These are phyloP conservation scores for Ascochyta fabae DNA, from an alignment of 2,329 filamentous ascomycete genomes.

Conservation along the genomic window DNA sequence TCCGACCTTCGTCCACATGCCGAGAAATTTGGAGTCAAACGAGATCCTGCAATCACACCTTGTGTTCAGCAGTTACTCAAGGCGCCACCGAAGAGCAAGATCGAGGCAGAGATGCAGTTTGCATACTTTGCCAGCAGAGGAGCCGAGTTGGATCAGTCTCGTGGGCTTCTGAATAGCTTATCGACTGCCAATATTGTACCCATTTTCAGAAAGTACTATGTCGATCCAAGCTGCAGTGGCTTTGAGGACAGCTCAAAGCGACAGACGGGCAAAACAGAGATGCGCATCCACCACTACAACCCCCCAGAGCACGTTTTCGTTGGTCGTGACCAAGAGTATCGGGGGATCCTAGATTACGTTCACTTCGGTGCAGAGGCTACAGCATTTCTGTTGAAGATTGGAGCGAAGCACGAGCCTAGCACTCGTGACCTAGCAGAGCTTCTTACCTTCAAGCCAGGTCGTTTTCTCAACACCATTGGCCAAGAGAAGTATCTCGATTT, in stretches of 20 bases:
- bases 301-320: slow-evolving; percentile 80
- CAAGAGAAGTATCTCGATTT: slow-evolving; percentile 87
- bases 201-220: slow-evolving; percentile 43
- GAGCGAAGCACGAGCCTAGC: slow-evolving; percentile 89
- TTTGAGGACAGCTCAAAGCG: slow-evolving; percentile 43
- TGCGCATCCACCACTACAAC: slow-evolving; percentile 60
- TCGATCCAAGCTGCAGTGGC: slow-evolving; percentile 38
- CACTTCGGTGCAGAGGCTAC: slow-evolving; percentile 91
- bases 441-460: slow-evolving; percentile 82
- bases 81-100: slow-evolving; percentile 71
- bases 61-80: slow-evolving; percentile 77
- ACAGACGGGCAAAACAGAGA: slow-evolving; percentile 43
- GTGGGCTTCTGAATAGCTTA: slow-evolving; percentile 32
- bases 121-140: slow-evolving; percentile 82
- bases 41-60: slow-evolving; percentile 77
- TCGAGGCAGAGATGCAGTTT: slow-evolving; percentile 75
- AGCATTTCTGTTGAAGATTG: slow-evolving; percentile 83
- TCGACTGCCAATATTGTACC: slow-evolving; percentile 48
- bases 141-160: slow-evolving; percentile 67
- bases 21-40: slow-evolving; percentile 82
- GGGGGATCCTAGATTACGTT: slow-evolving; percentile 95
- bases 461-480: slow-evolving; percentile 80
- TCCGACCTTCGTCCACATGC: slow-evolving; percentile 81
- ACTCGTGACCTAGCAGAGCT: slow-evolving; percentile 83
- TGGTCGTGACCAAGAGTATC: slow-evolving; percentile 74